Evolutionary conservation across 768 basidiomycete species (phyloP).

Genomic region (Boletus rubroflammeus): DNA sequence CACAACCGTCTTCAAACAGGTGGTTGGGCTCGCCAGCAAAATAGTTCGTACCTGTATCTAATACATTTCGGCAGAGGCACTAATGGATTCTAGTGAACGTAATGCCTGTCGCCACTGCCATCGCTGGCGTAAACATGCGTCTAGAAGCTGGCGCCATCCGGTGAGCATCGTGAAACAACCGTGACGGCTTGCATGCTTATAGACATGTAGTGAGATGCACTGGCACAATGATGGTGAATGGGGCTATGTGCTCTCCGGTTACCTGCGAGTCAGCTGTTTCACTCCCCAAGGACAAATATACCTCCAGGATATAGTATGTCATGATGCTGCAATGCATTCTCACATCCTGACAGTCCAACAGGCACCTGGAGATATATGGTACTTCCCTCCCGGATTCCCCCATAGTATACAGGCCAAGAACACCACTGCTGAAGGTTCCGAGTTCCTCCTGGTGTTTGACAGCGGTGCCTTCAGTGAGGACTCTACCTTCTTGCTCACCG

Average conservation of each 20-base stretch:
- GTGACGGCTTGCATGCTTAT: conserved; percentile 1
- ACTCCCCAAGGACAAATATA: conserved; percentile 51
- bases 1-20: conserved; percentile 57
- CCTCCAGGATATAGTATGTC: conserved; percentile 49
- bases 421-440: conserved; percentile 43
- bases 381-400: conserved; percentile 54
- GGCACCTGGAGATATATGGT: conserved; percentile 52
- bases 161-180: conserved; percentile 13
- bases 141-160: conserved; percentile 41
- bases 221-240: conserved; percentile 46
- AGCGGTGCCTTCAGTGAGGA: conserved; percentile 51
- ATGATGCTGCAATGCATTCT: conserved; percentile 5
- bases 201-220: conserved; percentile 37
- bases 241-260: conserved; percentile 52
- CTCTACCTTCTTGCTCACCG: conserved; percentile 46
- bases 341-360: conserved; percentile 13
- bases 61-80: neutral
- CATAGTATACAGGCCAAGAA: conserved; percentile 55
- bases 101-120: conserved; percentile 39
- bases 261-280: conserved; percentile 46
- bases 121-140: conserved; percentile 43
- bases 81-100: conserved; percentile 29
- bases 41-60: conserved; percentile 34
- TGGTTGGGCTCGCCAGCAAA: conserved; percentile 68
- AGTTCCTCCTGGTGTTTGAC: conserved; percentile 50